phyloP scores from a whole-genome alignment of 2,329 filamentous ascomycete species.

The Scortechinia acanthostroma region DNA sequence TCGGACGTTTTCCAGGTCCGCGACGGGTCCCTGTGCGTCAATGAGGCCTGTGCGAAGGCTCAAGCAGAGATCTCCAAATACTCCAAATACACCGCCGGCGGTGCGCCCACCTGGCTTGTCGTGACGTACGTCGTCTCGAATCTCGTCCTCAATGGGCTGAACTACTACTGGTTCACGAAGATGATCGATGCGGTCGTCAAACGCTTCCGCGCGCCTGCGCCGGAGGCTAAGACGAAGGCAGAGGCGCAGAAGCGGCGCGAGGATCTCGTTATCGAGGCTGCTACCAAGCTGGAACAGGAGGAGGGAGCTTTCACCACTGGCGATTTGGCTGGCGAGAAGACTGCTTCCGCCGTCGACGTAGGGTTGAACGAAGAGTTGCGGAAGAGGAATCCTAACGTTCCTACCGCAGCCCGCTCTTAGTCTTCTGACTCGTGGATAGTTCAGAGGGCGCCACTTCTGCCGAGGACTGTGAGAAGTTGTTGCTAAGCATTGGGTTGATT shows the following conservation, averaged over 20 bases:
- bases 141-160: conserved; percentile 50
- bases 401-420: neutral
- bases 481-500: too few species aligned
- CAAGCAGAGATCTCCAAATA: conserved; percentile 38
- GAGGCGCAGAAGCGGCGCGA: conserved; percentile 5
- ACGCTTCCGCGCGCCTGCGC: conserved; percentile 39
- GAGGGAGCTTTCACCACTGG: neutral
- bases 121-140: conserved; percentile 49
- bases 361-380: neutral
- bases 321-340: neutral
- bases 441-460: too few species aligned
- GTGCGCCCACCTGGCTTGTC: conserved; percentile 49
- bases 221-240: conserved; percentile 13
- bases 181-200: conserved; percentile 61
- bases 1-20: conserved; percentile 21
- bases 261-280: conserved; percentile 21
- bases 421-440: too few species aligned
- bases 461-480: too few species aligned
- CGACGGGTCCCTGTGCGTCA: conserved; percentile 21
- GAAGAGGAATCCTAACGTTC: neutral
- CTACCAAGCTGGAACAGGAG: conserved; percentile 9
- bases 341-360: neutral
- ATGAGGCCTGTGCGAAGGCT: conserved; percentile 25
- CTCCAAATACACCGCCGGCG: conserved; percentile 21
- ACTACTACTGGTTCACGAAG: conserved; percentile 62